A percentile compares a stretch with the other conserved stretches of the same genome.
Conservation (phyloP, 768 basidiomycete species). For the Kwoniella newhampshirensis region DNA sequence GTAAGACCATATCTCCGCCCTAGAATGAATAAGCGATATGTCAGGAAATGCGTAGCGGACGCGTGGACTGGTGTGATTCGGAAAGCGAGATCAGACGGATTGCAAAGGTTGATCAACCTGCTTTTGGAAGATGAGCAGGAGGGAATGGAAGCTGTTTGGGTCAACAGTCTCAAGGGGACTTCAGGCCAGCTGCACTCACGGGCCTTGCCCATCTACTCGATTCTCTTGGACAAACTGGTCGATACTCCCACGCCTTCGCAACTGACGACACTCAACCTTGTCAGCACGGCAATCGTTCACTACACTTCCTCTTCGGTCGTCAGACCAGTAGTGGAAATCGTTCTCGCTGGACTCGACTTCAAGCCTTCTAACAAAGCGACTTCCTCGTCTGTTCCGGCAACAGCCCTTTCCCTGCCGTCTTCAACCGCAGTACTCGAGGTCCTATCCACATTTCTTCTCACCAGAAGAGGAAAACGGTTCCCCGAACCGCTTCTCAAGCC, state of each 20-base stretch:
- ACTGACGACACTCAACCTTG: conserved; percentile 54
- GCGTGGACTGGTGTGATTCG: conserved; percentile 81
- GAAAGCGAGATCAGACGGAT: conserved; percentile 64
- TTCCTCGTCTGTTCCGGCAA: conserved; percentile 13
- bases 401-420: conserved; percentile 13
- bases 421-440: conserved; percentile 39
- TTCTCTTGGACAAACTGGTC: conserved; percentile 64
- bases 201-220: conserved; percentile 63
- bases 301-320: conserved; percentile 63
- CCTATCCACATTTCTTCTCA: conserved; percentile 40
- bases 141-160: conserved; percentile 73
- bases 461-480: conserved; percentile 48
- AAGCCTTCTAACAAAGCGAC: neutral
- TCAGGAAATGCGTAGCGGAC: conserved; percentile 63
- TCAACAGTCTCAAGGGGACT: conserved; percentile 60
- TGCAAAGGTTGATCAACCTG: conserved; percentile 62
- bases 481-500: conserved; percentile 35
- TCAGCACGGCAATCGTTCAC: conserved; percentile 77
- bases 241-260: conserved; percentile 38
- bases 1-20: conserved; percentile 43
- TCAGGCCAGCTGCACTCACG: conserved; percentile 65
- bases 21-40: conserved; percentile 40
- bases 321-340: conserved; percentile 60
- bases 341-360: conserved; percentile 17
- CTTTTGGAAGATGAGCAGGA: conserved; percentile 58